phyloP scores from a whole-genome alignment of 164 flowering plant species.

The Nelumbo lutea region DNA sequence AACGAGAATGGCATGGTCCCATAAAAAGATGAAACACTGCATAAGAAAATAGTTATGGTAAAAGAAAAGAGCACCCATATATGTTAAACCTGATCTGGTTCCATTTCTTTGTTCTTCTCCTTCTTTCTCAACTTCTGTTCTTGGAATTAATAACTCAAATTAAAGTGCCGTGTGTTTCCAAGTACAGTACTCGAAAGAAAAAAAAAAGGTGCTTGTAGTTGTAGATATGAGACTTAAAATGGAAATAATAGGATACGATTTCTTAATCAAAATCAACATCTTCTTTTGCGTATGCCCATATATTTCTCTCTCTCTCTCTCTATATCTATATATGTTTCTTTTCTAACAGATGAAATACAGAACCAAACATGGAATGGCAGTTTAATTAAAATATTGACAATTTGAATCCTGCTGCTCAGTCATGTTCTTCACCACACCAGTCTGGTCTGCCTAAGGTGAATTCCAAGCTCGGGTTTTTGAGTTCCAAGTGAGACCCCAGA shows the following conservation, averaged over 20 bases:
- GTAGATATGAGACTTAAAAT: neutral
- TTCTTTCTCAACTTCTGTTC: neutral
- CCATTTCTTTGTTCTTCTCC: constrained; percentile 5
- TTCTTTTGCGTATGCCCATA: neutral
- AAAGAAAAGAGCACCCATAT: neutral
- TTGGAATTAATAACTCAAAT: constrained; percentile 1
- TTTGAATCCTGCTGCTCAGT: constrained; percentile 11
- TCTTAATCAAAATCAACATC: constrained; percentile 1
- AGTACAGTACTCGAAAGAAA: neutral
- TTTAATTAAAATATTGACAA: neutral
- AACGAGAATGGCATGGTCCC: neutral
- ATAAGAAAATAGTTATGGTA: neutral
- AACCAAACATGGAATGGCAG: constrained; percentile 7
- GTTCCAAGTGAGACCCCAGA: constrained; percentile 24
- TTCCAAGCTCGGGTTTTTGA: constrained; percentile 61
- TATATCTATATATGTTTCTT: constrained; percentile 3
- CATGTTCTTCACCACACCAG: constrained; percentile 43
- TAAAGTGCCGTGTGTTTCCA: constrained; percentile 1
- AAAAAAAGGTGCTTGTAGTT: neutral
- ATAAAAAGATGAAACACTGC: neutral
- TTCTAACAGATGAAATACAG: neutral
- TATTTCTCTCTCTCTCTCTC: neutral
- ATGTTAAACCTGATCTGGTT: constrained; percentile 3
- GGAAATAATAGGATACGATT: neutral
- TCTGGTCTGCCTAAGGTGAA: constrained; percentile 76